Evolutionary conservation across 1,284 basidiomycete species (phyloP), one percentile per base, ranked within the genome.

Genomic region (Inonotus obliquus): DNA sequence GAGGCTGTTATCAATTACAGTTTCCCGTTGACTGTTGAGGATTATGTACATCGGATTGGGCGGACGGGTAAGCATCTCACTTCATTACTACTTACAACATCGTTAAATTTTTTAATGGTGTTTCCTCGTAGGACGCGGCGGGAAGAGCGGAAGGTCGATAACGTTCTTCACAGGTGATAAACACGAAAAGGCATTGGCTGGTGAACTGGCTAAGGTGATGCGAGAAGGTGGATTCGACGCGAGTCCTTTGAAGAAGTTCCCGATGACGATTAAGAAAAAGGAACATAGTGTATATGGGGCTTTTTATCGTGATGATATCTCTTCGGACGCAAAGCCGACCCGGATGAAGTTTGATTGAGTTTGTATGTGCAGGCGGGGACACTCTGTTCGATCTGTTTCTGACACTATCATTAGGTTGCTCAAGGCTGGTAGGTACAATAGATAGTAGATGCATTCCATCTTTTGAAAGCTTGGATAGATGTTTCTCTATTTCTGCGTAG

Each of bases 31-130:
- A 98, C 93, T 0, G 89, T 96, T 54, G 94, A 95, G 77, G 87
- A 98, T 78, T 99, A 98, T 73, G 90, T 99, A 64, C 96, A 99
- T 77, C 90, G 97, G 35, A 98, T 98, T 67, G 96, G 96, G 32
- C 86, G 96, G 68, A 98, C 96, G 4, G 89, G 60, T 61, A 25
- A 41, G 27, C 25, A 17, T 9, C 6, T n/a, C 7, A 87, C 88
- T 66, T 68, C 79, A 72, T 57, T 29, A 63, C 68, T 41, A 2
- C 29, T 35, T 19, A 49, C 47, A 11, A 11, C 4, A 32, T 4
- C 13, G 13, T 17, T 25, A 27, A 13, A 52, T 29, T 62, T 59
- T 27, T 4, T 57, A 37, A 44, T 21, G 27, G 21, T 65, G 39
- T 63, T 55, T 62, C 19, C 63, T 67, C 89, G 32, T 94, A 61